phyloP scores from a whole-genome alignment of 2,329 filamentous ascomycete species.

The Aureobasidium melanogenum region DNA sequence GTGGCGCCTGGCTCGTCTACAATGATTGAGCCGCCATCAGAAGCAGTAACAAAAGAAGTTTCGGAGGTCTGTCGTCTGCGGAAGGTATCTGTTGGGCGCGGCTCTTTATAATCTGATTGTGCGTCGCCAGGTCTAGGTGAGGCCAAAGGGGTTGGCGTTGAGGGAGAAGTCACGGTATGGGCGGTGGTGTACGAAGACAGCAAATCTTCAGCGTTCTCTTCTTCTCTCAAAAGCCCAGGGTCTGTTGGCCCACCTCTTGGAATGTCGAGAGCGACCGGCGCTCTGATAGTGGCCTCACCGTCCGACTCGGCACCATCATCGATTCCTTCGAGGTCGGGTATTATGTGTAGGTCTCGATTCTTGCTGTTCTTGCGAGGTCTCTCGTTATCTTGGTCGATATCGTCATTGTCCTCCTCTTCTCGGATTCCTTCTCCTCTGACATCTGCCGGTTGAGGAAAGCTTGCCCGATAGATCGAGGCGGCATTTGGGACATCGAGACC shows the following conservation, averaged over 20 bases:
- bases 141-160: neutral
- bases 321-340: conserved; percentile 2
- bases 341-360: neutral
- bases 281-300: conserved; percentile 17
- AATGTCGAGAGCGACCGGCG: conserved; percentile 23
- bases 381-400: conserved; percentile 15
- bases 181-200: conserved; percentile 11
- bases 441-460: conserved; percentile 35
- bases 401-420: conserved; percentile 19
- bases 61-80: neutral
- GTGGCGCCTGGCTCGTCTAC: neutral
- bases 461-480: conserved; percentile 29
- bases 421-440: conserved; percentile 7
- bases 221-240: conserved; percentile 1
- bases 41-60: conserved; percentile 8
- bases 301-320: conserved; percentile 16
- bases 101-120: neutral
- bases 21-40: conserved; percentile 4
- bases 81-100: neutral
- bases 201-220: conserved; percentile 14
- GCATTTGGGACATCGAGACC: conserved; percentile 33
- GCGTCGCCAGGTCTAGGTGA: neutral
- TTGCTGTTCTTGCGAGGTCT: neutral
- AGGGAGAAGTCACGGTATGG: neutral
- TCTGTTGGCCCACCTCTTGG: conserved; percentile 19